Evolutionary conservation across 2,329 filamentous ascomycete genomes (phyloP).

Genomic region (Colletotrichum sp.): DNA sequence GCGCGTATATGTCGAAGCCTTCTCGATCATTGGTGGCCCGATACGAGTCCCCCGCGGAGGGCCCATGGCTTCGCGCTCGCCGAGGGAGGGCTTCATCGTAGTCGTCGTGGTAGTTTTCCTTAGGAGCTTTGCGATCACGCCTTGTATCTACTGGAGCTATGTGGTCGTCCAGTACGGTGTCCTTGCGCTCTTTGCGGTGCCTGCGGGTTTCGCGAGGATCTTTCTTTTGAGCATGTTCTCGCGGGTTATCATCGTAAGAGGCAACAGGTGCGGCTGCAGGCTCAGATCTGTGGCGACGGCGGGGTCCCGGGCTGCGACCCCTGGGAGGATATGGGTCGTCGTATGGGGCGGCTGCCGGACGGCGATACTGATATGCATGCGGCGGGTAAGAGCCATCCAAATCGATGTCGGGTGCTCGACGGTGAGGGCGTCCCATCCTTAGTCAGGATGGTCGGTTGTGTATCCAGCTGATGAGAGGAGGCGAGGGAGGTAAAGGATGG

Average conservation of each 20-base stretch:
- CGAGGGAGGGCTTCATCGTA: background rate
- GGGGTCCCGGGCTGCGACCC: slow-evolving; percentile 8
- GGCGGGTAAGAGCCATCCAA: background rate
- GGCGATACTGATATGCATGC: background rate
- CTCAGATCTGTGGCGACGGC: slow-evolving; percentile 9
- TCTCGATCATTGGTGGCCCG: background rate
- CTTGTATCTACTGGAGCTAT: background rate
- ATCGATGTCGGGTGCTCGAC: background rate
- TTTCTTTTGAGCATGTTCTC: background rate
- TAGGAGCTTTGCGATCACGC: background rate
- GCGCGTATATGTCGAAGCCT: background rate
- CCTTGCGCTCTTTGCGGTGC: background rate
- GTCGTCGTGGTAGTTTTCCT: background rate
- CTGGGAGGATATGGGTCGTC: background rate
- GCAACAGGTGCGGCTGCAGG: background rate
- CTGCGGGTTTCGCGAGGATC: background rate
- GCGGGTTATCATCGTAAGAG: background rate
- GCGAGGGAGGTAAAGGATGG: background rate
- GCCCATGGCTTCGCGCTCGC: slow-evolving; percentile 3
- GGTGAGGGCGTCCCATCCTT: slow-evolving; percentile 10
- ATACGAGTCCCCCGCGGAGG: background rate
- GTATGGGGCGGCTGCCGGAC: background rate
- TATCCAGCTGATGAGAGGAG: background rate
- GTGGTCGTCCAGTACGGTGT: background rate
- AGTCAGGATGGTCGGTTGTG: background rate